A percentile compares a stretch with the other conserved stretches of the same genome.
Evolutionary conservation across 768 basidiomycete species (phyloP).

Genomic region (Tephrocybe sp.): DNA sequence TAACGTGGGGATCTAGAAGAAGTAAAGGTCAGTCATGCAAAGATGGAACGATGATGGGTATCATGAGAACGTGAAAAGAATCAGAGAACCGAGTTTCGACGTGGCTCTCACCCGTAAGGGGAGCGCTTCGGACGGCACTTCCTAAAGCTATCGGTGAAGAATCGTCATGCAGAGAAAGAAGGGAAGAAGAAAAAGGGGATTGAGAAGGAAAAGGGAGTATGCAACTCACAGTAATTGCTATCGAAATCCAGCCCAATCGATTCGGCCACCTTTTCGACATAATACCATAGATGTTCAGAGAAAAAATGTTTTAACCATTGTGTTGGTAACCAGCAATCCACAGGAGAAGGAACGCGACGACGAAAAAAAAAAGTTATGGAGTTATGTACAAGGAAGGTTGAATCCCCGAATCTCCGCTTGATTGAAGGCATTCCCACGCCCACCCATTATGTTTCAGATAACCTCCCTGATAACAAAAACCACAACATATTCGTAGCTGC

Average conservation of each 20-base stretch:
- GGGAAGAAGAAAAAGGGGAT: neutral
- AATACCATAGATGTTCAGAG: no score
- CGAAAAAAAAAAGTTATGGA: no score
- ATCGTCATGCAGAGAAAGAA: slow-evolving; percentile 37
- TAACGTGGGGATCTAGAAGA: neutral
- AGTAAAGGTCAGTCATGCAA: neutral
- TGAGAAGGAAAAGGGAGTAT: neutral
- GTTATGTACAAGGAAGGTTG: neutral
- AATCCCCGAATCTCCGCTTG: slow-evolving; percentile 8
- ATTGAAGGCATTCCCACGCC: slow-evolving; percentile 1
- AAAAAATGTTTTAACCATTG: no score
- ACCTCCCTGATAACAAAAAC: slow-evolving; percentile 9
- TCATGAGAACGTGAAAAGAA: slow-evolving; percentile 20
- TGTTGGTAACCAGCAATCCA: no score
- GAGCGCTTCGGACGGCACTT: slow-evolving; percentile 59
- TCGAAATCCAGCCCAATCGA: no score
- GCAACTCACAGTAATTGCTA: neutral
- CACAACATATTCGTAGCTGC: neutral
- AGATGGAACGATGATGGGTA: neutral
- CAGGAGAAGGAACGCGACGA: no score
- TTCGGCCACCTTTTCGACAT: no score
- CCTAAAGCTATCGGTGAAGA: slow-evolving; percentile 50
- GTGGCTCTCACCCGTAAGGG: slow-evolving; percentile 32
- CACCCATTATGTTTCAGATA: slow-evolving; percentile 9
- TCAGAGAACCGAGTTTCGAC: slow-evolving; percentile 61